Conservation (phyloP, 202 grass and related monocot genomes). For the Schoenoplectus triqueter region DNA sequence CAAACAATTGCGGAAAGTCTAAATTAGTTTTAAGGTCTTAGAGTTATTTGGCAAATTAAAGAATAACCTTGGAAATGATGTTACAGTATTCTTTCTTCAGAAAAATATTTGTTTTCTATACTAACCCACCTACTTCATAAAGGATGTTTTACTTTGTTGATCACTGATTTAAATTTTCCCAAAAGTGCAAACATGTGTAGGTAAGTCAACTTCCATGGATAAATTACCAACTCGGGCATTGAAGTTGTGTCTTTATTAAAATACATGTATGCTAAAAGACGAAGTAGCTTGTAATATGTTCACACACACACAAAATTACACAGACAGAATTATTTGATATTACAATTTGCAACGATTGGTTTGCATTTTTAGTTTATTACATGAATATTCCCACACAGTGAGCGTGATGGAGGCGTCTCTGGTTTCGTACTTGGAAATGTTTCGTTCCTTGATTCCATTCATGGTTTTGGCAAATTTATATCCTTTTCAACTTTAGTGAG, state of each 20-base stretch:
- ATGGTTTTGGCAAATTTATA: background rate
- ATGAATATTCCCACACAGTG: background rate
- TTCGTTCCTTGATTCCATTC: background rate
- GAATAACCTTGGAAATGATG: too few relatives aligned
- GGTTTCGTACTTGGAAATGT: background rate
- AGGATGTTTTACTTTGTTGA: background rate
- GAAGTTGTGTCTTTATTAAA: background rate
- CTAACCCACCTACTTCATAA: background rate
- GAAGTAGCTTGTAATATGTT: conserved; percentile 9
- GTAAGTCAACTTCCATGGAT: background rate
- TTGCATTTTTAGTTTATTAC: too few relatives aligned
- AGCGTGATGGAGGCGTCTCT: background rate
- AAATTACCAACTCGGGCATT: background rate
- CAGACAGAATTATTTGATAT: background rate
- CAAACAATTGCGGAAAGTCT: conserved; percentile 26
- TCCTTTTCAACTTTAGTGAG: background rate
- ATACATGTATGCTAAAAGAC: background rate
- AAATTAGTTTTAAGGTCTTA: conserved; percentile 17
- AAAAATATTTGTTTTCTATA: background rate
- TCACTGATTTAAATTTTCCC: conserved; percentile 13
- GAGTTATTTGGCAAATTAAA: too few relatives aligned
- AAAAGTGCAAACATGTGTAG: conserved; percentile 15
- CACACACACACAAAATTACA: background rate
- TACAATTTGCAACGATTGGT: too few relatives aligned
- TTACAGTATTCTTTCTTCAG: background rate